Evolutionary conservation across 495 filamentous ascomycete genomes (phyloP), one percentile per base, ranked within the genome.

Genomic region (Aspergillus wentii): DNA sequence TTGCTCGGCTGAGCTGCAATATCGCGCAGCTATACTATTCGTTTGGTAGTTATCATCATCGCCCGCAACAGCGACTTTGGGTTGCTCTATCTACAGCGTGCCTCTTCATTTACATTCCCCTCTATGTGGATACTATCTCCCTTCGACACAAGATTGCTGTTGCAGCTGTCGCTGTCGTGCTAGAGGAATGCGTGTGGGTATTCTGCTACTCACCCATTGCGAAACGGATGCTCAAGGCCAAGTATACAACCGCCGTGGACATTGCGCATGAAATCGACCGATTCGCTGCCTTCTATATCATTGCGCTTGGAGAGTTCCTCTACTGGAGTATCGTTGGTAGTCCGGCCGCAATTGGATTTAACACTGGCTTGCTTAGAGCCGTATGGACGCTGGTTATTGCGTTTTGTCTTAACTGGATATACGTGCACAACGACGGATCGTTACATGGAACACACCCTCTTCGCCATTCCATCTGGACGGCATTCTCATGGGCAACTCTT

Each of bases 261-360:
- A 57, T 68, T 15, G 51, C 57, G 15, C 70, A 74, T 38, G 67
- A 71, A 41, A 51, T 66, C 10, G 70, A 72, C 41, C 62, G 70
- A 1, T 64, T 64, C 40, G 57, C 63, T 1, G 69, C 70, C 16
- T 74, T 74, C 44, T 71, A 61, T 40, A 72, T 71, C 46, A 71
- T 74, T 30, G 66, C 64, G 1, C 52, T 74, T 6, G 69, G 70
- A 25, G 70, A 74, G 38, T 71, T 64, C 26, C 50, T 71, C 2
- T 67, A 71, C 30, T 41, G 54, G 23, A 64, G 69, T n/a, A 48
- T 72, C 26, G 64, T 66, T 10, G 60, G 55, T 1, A 59, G 48
- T 1, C 56, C 60, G 23, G 61, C 62, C 1, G 64, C 55, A 1
- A 36, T 66, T n/a, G 62, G 62, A 1, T 47, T 71, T 20, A 66